phyloP scores from a whole-genome alignment of 1,139 yeast species.

The Trichomonascaceae sp. region DNA sequence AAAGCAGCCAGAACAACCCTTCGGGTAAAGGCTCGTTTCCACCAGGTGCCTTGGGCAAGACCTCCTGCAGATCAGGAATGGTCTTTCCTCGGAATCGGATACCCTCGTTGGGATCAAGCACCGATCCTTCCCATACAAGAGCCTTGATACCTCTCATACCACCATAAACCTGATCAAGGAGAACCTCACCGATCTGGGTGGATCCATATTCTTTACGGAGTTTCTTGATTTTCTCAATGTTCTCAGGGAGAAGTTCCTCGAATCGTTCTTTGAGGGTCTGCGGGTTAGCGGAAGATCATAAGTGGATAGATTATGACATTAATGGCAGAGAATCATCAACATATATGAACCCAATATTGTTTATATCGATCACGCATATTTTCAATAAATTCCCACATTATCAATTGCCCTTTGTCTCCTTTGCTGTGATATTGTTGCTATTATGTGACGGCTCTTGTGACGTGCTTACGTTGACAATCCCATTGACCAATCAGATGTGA shows the following conservation, averaged over 20 bases:
- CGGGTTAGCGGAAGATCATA: background rate
- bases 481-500: background rate
- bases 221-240: conserved; percentile 85
- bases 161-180: conserved; percentile 96
- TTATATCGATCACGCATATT: too few relatives aligned
- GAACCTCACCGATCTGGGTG: conserved; percentile 87
- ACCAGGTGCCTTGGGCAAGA: conserved; percentile 89
- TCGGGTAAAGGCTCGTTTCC: conserved; percentile 62
- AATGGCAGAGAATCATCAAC: too few relatives aligned
- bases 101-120: conserved; percentile 95
- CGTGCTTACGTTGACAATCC: background rate
- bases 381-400: background rate
- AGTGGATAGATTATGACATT: background rate
- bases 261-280: conserved; percentile 85
- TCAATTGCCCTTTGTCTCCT: background rate
- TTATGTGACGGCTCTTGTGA: background rate
- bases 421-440: background rate
- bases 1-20: conserved; percentile 55
- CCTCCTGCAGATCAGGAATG: conserved; percentile 89
- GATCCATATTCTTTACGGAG: conserved; percentile 85
- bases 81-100: conserved; percentile 98
- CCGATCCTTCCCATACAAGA: conserved; percentile 99
- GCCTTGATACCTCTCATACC: conserved; percentile 99
- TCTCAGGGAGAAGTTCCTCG: conserved; percentile 86
- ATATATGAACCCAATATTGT: too few relatives aligned